These are phyloP conservation scores for Saccharomycopsis javanensis DNA, from an alignment of 805 yeast species.

Conservation along the genomic window DNA sequence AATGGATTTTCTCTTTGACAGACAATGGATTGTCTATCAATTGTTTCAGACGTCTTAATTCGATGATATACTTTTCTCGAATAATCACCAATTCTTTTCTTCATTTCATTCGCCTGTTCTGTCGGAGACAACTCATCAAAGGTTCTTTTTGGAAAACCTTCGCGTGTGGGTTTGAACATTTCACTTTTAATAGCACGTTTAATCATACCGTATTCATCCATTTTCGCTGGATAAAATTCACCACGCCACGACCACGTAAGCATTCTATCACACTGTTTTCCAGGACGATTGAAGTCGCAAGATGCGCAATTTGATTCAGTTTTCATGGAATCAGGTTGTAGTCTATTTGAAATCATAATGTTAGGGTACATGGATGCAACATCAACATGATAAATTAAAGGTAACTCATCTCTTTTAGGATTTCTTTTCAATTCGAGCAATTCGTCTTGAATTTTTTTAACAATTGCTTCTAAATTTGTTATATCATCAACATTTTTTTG, in stretches of 20 bases:
- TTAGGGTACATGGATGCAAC: slow-evolving; percentile 99
- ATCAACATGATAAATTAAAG: slow-evolving; percentile 92
- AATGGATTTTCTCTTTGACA: slow-evolving; percentile 98
- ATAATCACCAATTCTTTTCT: slow-evolving; percentile 72
- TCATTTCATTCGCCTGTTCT: slow-evolving; percentile 69
- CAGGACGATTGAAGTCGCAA: slow-evolving; percentile 95
- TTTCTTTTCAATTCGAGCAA: slow-evolving; percentile 50
- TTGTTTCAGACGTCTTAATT: slow-evolving; percentile 70
- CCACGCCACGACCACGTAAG: slow-evolving; percentile 99
- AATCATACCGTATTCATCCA: slow-evolving; percentile 85
- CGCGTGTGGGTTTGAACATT: slow-evolving; percentile 40
- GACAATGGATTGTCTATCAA: slow-evolving; percentile 84
- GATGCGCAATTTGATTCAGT: slow-evolving; percentile 92
- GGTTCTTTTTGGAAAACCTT: slow-evolving; percentile 36
- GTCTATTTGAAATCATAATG: slow-evolving; percentile 92
- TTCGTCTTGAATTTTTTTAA: slow-evolving; percentile 42
- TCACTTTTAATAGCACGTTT: slow-evolving; percentile 76
- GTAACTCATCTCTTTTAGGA: slow-evolving; percentile 64
- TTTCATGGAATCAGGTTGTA: slow-evolving; percentile 97
- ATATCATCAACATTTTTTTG: slow-evolving; percentile 66
- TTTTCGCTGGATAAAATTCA: slow-evolving; percentile 83
- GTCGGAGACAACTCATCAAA: slow-evolving; percentile 70
- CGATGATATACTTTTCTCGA: slow-evolving; percentile 79
- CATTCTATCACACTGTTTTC: slow-evolving; percentile 84
- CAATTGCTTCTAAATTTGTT: slow-evolving; percentile 68